Conservation (phyloP, 2,329 filamentous ascomycete species). For the Colletotrichum orchidophilum region DNA sequence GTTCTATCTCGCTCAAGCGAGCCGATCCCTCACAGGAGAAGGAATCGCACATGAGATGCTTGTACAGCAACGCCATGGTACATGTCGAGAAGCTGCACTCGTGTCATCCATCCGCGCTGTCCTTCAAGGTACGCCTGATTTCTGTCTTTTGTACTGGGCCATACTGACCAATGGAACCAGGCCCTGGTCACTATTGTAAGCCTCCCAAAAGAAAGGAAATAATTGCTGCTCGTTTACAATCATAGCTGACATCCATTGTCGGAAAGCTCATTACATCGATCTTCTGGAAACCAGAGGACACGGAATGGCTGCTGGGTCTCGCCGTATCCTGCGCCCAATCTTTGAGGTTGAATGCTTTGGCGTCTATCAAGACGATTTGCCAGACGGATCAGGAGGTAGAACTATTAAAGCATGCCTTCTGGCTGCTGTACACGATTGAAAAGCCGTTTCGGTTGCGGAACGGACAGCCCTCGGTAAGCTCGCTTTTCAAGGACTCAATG, state of each 20-base stretch:
- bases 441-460: background rate
- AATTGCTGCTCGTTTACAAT: too few species aligned
- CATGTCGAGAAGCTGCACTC: background rate
- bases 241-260: background rate
- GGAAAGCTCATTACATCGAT: background rate
- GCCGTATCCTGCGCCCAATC: background rate
- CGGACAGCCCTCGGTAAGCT: background rate
- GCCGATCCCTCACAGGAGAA: background rate
- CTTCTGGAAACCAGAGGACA: background rate
- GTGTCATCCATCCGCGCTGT: background rate
- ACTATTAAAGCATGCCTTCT: background rate
- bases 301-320: background rate
- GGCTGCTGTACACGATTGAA: background rate
- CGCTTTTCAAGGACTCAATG: fast-evolving
- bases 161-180: background rate
- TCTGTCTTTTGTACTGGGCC: too few species aligned
- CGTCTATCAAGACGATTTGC: background rate
- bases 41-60: background rate
- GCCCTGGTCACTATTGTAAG: background rate
- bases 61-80: background rate
- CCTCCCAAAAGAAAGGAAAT: background rate
- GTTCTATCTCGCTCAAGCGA: background rate
- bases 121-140: background rate
- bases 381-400: background rate
- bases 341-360: background rate